Evolutionary conservation across 805 yeast genomes (phyloP), one percentile per base, ranked within the genome.

Genomic region (Barnettozyma botsteinii): DNA sequence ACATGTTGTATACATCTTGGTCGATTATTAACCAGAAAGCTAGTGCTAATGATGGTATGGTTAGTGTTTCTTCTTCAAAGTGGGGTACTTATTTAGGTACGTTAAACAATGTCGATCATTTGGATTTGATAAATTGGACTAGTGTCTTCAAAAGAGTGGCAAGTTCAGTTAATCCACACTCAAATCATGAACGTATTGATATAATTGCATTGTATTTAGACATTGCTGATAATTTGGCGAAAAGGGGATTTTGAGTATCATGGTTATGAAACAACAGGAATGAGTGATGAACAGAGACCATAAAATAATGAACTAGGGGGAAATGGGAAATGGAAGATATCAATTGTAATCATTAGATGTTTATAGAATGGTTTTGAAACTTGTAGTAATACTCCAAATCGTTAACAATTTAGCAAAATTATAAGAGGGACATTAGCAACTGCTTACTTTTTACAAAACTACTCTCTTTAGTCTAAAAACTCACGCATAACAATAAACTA

Each of bases 31-130:
- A 70, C 40, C 35, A 55, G 6, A 40, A 48, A 22, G 64, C 64
- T 12, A 78, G 81, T 5, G 79, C 74, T 14, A 88, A 86, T 56
- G 97, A 88, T 62, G 97, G 97, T 0, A 61, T 89, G 65, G 94
- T 88, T 2, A 81, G 91, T 45, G 81, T 86, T 2, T 64, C 68
- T 28, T 83, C 93, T 43, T 66, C 94, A 1, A 74, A 73, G 52
- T 88, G 96, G 96, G 96, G 96, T 0, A 63, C 76, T 33, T 85
- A 84, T 59, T 56, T 79, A 48, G 97, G 96, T 0, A 84, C 93
- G 0, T 58, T 89, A 26, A 76, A 76, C 30, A 72, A 79, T 47
- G 86, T 83, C 3, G 96, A 88, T 60, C 97, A 88, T 61, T 65
- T 86, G 44, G 96, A 89, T 57, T 64, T 87, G 43, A 85, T 88